Evolutionary conservation across 495 filamentous ascomycete genomes (phyloP).

Genomic region (Neurospora tetrasperma): DNA sequence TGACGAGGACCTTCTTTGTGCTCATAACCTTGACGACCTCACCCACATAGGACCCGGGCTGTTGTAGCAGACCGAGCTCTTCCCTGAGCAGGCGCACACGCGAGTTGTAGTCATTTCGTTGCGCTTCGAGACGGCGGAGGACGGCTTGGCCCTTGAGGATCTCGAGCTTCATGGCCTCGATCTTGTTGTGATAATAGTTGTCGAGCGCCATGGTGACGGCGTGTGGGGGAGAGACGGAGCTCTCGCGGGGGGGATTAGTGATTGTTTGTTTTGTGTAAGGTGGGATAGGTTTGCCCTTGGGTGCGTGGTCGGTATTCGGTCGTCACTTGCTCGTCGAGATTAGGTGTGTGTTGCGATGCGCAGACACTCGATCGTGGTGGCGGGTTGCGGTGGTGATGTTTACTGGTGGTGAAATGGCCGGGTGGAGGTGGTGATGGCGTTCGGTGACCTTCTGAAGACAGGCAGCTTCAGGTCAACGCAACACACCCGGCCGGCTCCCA

Average conservation of each 20-base stretch:
- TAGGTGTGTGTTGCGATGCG: neutral
- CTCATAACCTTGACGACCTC: constrained; percentile 99
- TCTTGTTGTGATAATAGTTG: constrained; percentile 98
- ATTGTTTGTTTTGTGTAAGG: neutral
- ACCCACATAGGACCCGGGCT: constrained; percentile 95
- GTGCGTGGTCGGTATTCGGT: neutral
- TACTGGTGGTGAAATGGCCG: neutral
- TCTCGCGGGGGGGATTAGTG: neutral
- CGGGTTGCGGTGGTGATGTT: neutral
- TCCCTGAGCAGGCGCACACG: constrained; percentile 89
- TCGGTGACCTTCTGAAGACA: neutral
- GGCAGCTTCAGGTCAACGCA: constrained; percentile 29
- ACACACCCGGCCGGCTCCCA: constrained; percentile 8
- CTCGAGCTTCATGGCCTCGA: constrained; percentile 99
- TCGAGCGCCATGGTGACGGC: constrained; percentile 83
- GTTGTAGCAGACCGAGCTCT: constrained; percentile 91
- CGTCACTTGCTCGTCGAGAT: neutral
- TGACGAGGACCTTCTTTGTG: constrained; percentile 97
- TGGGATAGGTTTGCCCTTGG: neutral
- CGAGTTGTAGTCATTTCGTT: constrained; percentile 99
- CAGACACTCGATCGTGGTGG: neutral
- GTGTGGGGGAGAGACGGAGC: constrained; percentile 5
- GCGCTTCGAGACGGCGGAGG: constrained; percentile 87
- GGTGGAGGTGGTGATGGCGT: neutral
- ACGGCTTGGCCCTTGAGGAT: constrained; percentile 97